Evolutionary conservation across 2,329 filamentous ascomycete species (phyloP), one percentile per base, ranked within the genome.

Genomic region (Colletotrichum paranaense): DNA sequence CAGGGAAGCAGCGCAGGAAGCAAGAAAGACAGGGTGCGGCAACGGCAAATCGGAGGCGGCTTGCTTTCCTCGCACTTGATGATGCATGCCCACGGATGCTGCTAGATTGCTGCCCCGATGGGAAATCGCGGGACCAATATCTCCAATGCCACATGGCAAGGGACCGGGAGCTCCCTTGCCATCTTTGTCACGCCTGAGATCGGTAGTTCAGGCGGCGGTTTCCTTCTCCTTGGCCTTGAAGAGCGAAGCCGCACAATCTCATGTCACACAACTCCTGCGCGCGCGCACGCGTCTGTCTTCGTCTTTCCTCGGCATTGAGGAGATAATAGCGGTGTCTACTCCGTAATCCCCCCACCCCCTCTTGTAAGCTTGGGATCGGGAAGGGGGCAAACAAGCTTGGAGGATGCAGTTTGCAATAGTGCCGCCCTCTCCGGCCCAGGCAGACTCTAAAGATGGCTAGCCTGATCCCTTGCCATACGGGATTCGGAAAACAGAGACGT

Each of bases 81-180:
- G 19, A 70, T 66, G 55, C 67, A 60, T 38, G 42, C 53, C 62
- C 28, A 12, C 32, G 11, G 22, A 42, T 19, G 52, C 14, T 38
- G 66, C 38, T 58, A 56, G 22, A 46, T 69, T 64, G 46, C 66
- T 42, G 55, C 55, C 26, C 26, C 26, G 42, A 62, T 55, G 55
- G 60, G 55, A 70, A 49, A 49, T n/a, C 42, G 60, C 55, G 30
- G 52, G 53, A 59, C 42, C 16, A 55, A 69, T 64, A 55, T 69
- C 60, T 32, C 49, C 42, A 64, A 65, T 64, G 66, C 66, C 66
- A 73, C 66, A 73, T 69, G 70, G 70, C 66, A 58, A 22, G 28
- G 53, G 38, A n/a, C 59, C 42, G 70, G 66, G 70, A 46, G 19
- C 35, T 55, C 58, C 69, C 69, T 72, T 63, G 64, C 64, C 38